Base-by-base conservation (phyloP, 192 early-diverging fungal species). In the Umbelopsis sp. region DNA sequence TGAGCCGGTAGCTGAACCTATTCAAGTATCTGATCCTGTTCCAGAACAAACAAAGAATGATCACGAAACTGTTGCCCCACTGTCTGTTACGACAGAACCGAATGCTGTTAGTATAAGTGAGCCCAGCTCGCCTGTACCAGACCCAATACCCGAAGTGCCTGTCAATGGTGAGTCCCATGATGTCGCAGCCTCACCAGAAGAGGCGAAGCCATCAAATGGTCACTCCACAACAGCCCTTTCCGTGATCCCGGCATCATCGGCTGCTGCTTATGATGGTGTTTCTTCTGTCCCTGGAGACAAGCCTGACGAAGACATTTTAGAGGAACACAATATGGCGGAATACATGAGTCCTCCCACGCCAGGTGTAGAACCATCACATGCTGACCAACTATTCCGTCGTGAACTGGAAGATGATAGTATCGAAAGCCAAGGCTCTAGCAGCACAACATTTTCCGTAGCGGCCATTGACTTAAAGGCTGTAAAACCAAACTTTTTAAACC, bases 261-360 rank as follows among this genome's bases (percentile, higher is more conserved):
- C 56, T 62, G 56, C 16, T 34, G 56, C 56, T 20, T 62, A 29
- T 31, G 56, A n/a, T 34, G n/a, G 14, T 34, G 31, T 34, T 29
- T 34, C 34, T 3, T 17, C 26, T 0, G 56, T 10, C 32, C 17
- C 47, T n/a, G 56, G 3, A 5, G 56, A 62, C 17, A 62, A 36
- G 7, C 16, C 9, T 32, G 17, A 62, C 17, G 31, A 62, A 8
- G 12, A 62, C 12, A n/a, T 17, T 32, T 3, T 62, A 34, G 56
- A 62, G 20, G 56, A 62, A 26, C 56, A 62, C 31, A 78, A 78
- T 38, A 78, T 78, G 77, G 77, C 77, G 12, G 77, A 78, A 24
- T 78, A 45, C 49, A 70, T 78, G 16, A 78, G 69, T 8, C 77
- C 77, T 66, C 77, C 77, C 14, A 78, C 77, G 3, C 77, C 77